Base-by-base conservation (phyloP, 2,329 filamentous ascomycete genomes). In the Trichoderma koningiopsis region DNA sequence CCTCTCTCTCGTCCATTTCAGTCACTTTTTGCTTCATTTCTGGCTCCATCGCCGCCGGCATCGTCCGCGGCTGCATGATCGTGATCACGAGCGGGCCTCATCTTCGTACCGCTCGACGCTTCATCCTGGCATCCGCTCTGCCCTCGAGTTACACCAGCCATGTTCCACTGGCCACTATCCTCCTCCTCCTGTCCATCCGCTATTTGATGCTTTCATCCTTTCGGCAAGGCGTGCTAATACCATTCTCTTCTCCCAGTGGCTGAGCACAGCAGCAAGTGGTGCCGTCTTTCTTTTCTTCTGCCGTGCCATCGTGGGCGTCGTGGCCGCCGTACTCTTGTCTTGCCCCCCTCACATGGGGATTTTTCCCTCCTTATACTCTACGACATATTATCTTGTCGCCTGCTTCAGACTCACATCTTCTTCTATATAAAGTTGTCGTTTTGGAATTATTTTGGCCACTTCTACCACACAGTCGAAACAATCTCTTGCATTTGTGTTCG, bases 111-210 rank as follows among this genome's bases (percentile, higher is more conserved):
- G 60, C 68, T 68, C 66, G 67, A 66, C 53, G 40, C 68, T 52
- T 58, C 62, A 65, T 58, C 68, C 69, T 70, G 71, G 70, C 6
- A 27, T 49, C 68, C 40, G 49, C 49, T 40, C 47, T 55, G 49
- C 61, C 29, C 49, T 71, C 68, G 68, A 70, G 74, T 75, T 73
- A 74, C 74, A 75, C 74, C 52, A 66, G 58, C 68, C 64, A 70
- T 73, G 73, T 75, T 74, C 74, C 73, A 75, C 73, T 70, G 72
- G 63, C 69, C 73, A 40, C 66, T 70, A 66, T 63, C 67, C 47
- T 70, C 66, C 71, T 71, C 68, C 67, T 71, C 68, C 52, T 72
- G 65, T 64, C 62, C 68, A 68, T 61, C 52, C 61, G 55, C 62
- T 62, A 49, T 61, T 72, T 71, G 69, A 70, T 70, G 62, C 47